Evolutionary conservation across 1,284 basidiomycete genomes (phyloP).

Genomic region (Pascua sp.): DNA sequence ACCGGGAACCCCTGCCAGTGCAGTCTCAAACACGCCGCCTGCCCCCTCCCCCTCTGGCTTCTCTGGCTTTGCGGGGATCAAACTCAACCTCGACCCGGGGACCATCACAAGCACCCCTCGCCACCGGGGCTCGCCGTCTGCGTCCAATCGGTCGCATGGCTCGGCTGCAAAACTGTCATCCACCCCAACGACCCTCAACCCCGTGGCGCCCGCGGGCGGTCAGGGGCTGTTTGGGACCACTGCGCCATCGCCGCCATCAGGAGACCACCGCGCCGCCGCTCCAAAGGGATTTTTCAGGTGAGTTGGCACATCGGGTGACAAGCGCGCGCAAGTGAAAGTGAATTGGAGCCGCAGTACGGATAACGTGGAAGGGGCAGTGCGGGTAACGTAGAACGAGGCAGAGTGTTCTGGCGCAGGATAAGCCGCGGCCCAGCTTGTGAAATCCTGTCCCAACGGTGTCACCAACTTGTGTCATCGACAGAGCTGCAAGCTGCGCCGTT

Average conservation of each 20-base stretch:
- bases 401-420: too few relatives aligned
- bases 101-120: background rate
- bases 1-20: background rate
- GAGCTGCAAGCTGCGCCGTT: too few relatives aligned
- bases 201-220: too few relatives aligned
- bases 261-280: conserved; percentile 2
- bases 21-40: background rate
- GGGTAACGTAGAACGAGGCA: too few relatives aligned
- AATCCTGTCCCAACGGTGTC: too few relatives aligned
- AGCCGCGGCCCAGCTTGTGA: too few relatives aligned
- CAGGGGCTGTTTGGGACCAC: conserved; percentile 14
- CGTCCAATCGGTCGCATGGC: conserved; percentile 9
- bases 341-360: too few relatives aligned
- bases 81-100: conserved; percentile 27
- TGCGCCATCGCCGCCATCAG: conserved; percentile 4
- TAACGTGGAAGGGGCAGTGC: too few relatives aligned
- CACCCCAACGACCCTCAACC: too few relatives aligned
- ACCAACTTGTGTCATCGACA: too few relatives aligned
- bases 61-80: conserved; percentile 25
- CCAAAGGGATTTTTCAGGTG: conserved; percentile 31
- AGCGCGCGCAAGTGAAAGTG: too few relatives aligned
- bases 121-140: too few relatives aligned
- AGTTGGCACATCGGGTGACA: conserved; percentile 5
- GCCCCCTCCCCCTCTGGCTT: conserved; percentile 1
- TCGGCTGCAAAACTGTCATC: conserved; percentile 10